Base-by-base conservation (phyloP, 2,329 filamentous ascomycete genomes). In the Onygenales sp. region DNA sequence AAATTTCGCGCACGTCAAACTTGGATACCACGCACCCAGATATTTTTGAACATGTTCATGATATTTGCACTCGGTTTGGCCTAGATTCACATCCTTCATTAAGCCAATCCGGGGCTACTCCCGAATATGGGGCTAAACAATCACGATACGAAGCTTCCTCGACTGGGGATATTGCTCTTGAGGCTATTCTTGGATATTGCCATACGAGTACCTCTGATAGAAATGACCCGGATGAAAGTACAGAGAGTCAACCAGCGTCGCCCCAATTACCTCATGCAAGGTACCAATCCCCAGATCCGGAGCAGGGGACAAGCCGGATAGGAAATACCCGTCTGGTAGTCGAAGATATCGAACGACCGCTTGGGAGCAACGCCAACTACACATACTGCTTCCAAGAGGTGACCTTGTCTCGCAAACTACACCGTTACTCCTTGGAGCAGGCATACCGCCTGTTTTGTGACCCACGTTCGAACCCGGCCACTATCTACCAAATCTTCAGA, bases 361-460 rank as follows among this genome's bases (percentile, higher is more conserved):
- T 44, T 44, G 42, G 31, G 14, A 35, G 9, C 33, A 35, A 14
- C 7, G 3, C 31, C 8, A 9, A 11, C n/a, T 41, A 41, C 47
- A 82, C 81, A 0, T 84, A 84, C 64, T 77, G 82, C n/a, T 77
- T 80, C 54, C 76, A 81, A 43, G 87, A 91, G 65, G 72, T 76
- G 2, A 84, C 79, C 1, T 89, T 94, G 60, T 83, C 83, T 10
- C 80, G 87, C 7, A 79, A 86, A 3, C 73, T 94, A 7, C 85
- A 88, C 47, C 80, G 88, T 41, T 76, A 77, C 53, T 77, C 81
- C 3, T 60, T 84, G 2, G 87, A 94, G 66, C 71, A 75, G 36
- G 87, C 78, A 1, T 79, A 84, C 54, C 70, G 73, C 6, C 71
- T 90, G 5, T 72, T 87, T 2, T 70, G 68, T 43, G 58, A 65